Base-by-base conservation (phyloP, 225 moss, liverwort and hornwort genomes). In the Bryoerythrophyllum caledonicum region DNA sequence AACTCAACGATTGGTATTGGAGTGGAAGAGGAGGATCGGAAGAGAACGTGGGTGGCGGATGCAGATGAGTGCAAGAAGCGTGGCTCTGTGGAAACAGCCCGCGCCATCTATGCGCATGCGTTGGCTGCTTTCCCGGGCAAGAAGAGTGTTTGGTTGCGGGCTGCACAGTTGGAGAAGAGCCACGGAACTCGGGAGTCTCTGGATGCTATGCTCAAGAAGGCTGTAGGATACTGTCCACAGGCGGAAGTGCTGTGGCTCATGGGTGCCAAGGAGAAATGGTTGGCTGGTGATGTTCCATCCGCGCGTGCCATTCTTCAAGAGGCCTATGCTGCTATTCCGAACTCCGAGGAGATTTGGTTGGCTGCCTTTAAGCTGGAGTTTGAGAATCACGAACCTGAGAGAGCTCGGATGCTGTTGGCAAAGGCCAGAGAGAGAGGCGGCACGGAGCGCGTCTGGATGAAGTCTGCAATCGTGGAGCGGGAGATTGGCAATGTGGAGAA, bases 381-480 rank as follows among this genome's bases (percentile, higher is more conserved):
- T 63, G 97, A 97, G 83, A 97, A 93, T 63, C 86, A 94, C 38
- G 97, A 97, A 82, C 97, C 93, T 6, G 94, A 94, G 82, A 83
- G 97, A 74, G 97, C 97, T 52, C 77, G 97, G 68, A 94, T 94
- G 91, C 85, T 97, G 44, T 83, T 97, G 63, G 97, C 92, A 1
- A 97, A 94, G 82, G 97, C 97, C 25, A 82, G 97, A 60, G 97
- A 97, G 78, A 86, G 91, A 75, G 97, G 97, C 60, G 96, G 96
- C 46, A 97, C 97, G 2, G 97, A 94, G 80, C 87, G 97, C 44
- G 97, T 97, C 41, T 97, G 97, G 97, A 97, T 97, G 97, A 97
- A 97, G 63, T 97, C 97, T 2, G 94, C 91, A 3, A 97, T 97
- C 30, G 97, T 97, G 70, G 97, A 97, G 85, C 88, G 97, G 16